These are phyloP conservation scores for Viridothelium virens DNA, from an alignment of 495 filamentous ascomycete species.

Conservation along the genomic window DNA sequence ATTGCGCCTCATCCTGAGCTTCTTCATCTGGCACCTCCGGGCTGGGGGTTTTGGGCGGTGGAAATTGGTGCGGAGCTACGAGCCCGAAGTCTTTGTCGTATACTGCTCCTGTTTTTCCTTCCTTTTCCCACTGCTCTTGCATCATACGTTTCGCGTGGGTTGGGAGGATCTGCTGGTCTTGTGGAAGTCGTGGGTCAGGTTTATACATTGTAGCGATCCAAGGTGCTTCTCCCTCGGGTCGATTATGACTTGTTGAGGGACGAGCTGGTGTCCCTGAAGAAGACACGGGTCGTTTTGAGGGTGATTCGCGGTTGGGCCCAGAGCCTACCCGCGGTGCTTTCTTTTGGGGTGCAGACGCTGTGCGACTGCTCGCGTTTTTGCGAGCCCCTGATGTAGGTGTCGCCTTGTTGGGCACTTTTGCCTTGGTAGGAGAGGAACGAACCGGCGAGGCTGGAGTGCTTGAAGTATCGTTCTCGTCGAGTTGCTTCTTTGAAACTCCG, in stretches of 20 bases:
- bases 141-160: constrained; percentile 86
- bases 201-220: constrained; percentile 95
- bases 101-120: constrained; percentile 70
- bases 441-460: constrained; percentile 44
- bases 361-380: constrained; percentile 18
- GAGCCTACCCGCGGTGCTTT: constrained; percentile 17
- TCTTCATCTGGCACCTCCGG: neutral
- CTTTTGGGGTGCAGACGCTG: constrained; percentile 12
- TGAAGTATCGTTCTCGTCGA: constrained; percentile 10
- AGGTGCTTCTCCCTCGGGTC: constrained; percentile 88
- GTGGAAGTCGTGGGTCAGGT: constrained; percentile 87
- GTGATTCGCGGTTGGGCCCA: neutral
- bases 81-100: constrained; percentile 81
- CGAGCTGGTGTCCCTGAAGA: constrained; percentile 35
- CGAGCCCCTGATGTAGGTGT: constrained; percentile 30
- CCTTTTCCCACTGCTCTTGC: constrained; percentile 91
- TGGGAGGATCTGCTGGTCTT: constrained; percentile 89
- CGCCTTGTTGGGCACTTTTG: constrained; percentile 28
- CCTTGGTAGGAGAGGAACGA: constrained; percentile 37
- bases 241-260: constrained; percentile 55
- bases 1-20: neutral
- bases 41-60: constrained; percentile 9
- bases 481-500: neutral
- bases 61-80: constrained; percentile 46
- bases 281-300: neutral